Conservation (phyloP, 129 eudicot genomes). For the Centella asiatica region DNA sequence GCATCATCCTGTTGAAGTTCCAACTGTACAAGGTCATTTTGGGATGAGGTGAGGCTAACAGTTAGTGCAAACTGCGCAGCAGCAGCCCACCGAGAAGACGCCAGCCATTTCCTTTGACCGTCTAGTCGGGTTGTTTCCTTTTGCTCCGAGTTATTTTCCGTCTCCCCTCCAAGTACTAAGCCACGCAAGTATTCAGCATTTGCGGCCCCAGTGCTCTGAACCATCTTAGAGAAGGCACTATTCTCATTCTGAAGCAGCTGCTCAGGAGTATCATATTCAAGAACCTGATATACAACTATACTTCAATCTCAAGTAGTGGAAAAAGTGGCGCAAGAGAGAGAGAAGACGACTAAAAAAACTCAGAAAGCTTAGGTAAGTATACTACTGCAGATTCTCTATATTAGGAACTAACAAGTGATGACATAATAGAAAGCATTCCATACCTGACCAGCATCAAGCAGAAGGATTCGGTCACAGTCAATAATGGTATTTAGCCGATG, state of each 20-base stretch:
- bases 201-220: slow-evolving; percentile 91
- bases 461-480: slow-evolving; percentile 75
- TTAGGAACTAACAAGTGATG: no score
- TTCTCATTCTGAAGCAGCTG: slow-evolving; percentile 43
- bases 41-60: slow-evolving; percentile 44
- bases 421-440: slow-evolving; percentile 7
- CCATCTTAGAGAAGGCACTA: slow-evolving; percentile 90
- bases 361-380: neutral
- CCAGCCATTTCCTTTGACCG: slow-evolving; percentile 40
- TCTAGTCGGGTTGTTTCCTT: slow-evolving; percentile 24
- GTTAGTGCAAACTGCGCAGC: slow-evolving; percentile 50
- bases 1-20: slow-evolving; percentile 32
- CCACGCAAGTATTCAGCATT: slow-evolving; percentile 88
- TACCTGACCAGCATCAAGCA: slow-evolving; percentile 96
- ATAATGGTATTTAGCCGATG: slow-evolving; percentile 92
- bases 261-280: slow-evolving; percentile 82
- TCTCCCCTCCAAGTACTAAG: slow-evolving; percentile 50
- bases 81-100: slow-evolving; percentile 52
- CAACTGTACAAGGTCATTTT: slow-evolving; percentile 34
- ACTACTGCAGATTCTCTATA: neutral
- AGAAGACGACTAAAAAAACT: no score
- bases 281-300: slow-evolving; percentile 56
- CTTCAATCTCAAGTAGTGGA: no score
- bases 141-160: slow-evolving; percentile 18
- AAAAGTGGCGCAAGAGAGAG: no score